Base-by-base conservation (phyloP, 2,329 filamentous ascomycete genomes). In the Xylariaceae sp. region DNA sequence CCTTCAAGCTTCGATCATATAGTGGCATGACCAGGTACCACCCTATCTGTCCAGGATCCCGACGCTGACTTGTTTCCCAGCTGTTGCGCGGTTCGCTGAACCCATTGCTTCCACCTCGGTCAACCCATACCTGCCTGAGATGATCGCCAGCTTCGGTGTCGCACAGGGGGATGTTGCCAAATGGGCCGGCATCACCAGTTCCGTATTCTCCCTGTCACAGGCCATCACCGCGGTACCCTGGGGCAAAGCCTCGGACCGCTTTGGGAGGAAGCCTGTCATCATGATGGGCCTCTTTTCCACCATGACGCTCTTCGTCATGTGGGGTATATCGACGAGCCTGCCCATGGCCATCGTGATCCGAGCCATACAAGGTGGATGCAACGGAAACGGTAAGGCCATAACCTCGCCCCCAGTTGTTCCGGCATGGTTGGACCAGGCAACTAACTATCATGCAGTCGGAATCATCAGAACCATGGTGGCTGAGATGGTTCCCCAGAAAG, bases 381-480 rank as follows among this genome's bases (percentile, higher is more conserved):
- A 94, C 53, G 92, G 90, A 34, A 96, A 95, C 53, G 75, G 75
- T 79, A 51, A 19, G 63, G 56, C 21, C 21, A 4, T 19, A 19
- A 27, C 13, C 12, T 7, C 12, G 19, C 12, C 2, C 15, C 16
- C 5, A 17, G 11, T n/a, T n/a, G 5, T 25, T 9, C 10, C 31
- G 9, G 12, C 19, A 17, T 5, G 19, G 10, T 13, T 29, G 4
- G 16, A 31, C 3, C 12, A n/a, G 13, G 16, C n/a, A 26, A 32
- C 47, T 59, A 38, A 57, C 31, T 2, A 8, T 13, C 12, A 10
- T 28, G n/a, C 21, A 79, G 81, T 90, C n/a, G 84, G 92, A 2
- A 95, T 95, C 41, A 81, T 95, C 43, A 68, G 89, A 44, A 94
- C 87, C 12, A 87, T 92, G 64, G 88, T 95, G 2, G 90, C 90